Percentiles rank a stretch among this genome's conserved stretches.
These are phyloP conservation scores for Cordyceps tenuipes DNA, from an alignment of 2,329 filamentous ascomycete species.

Conservation along the genomic window DNA sequence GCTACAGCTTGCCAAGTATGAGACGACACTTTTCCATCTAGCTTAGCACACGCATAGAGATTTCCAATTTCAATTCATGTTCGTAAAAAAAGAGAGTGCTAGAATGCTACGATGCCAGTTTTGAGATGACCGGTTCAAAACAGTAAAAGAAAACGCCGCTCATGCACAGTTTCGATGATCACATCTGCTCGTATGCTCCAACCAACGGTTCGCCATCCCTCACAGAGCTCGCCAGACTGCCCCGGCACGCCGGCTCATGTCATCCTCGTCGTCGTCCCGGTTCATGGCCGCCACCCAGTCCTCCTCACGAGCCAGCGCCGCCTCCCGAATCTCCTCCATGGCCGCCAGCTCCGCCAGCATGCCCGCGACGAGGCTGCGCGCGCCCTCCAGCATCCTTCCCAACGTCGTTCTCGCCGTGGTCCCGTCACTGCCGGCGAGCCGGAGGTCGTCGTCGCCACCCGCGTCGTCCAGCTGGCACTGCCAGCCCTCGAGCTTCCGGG, in stretches of 20 bases:
- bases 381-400: slow-evolving; percentile 38
- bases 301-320: slow-evolving; percentile 47
- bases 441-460: neutral
- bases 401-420: slow-evolving; percentile 29
- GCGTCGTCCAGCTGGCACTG: slow-evolving; percentile 35
- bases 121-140: neutral
- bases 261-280: slow-evolving; percentile 30
- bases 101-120: neutral
- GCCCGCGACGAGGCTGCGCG: slow-evolving; percentile 40
- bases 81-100: neutral
- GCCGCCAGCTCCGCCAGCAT: slow-evolving; percentile 55
- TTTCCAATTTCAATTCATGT: neutral
- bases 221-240: slow-evolving; percentile 40
- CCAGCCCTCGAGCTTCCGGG: slow-evolving; percentile 48
- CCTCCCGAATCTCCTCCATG: slow-evolving; percentile 54
- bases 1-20: neutral
- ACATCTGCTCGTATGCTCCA: neutral
- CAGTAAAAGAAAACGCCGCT: neutral
- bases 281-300: slow-evolving; percentile 51
- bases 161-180: neutral
- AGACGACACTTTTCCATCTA: neutral
- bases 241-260: slow-evolving; percentile 30
- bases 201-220: neutral
- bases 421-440: too few species aligned
- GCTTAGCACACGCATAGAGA: neutral